Conservation (phyloP, 371 early-diverging fungal species). For the Mucor mucedo region DNA sequence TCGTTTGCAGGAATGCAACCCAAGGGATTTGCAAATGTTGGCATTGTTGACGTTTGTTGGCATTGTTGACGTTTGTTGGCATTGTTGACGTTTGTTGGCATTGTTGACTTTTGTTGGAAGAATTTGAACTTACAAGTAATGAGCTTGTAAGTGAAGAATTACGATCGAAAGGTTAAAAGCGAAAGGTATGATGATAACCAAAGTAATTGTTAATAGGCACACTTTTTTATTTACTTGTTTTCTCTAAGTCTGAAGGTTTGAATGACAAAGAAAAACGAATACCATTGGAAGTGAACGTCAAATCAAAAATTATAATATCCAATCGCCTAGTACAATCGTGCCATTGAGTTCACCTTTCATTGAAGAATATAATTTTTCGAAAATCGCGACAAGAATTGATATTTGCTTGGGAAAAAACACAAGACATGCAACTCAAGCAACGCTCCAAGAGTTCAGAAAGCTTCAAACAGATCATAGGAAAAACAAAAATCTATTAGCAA, state of each 20-base stretch:
- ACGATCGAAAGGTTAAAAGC: constrained; percentile 20
- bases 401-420: constrained; percentile 18
- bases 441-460: constrained; percentile 11
- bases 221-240: constrained; percentile 15
- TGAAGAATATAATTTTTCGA: neutral
- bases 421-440: constrained; percentile 9
- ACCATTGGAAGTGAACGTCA: constrained; percentile 9
- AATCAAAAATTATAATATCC: constrained; percentile 14
- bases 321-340: constrained; percentile 10
- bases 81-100: too few species aligned
- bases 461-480: constrained; percentile 16
- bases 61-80: too few species aligned
- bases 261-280: constrained; percentile 6
- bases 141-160: constrained; percentile 22
- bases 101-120: too few species aligned
- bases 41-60: too few species aligned
- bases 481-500: constrained; percentile 17
- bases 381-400: constrained; percentile 10
- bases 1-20: too few species aligned
- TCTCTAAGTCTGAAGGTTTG: constrained; percentile 8
- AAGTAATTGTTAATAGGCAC: constrained; percentile 7
- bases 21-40: too few species aligned
- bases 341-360: constrained; percentile 9
- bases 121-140: constrained; percentile 23
- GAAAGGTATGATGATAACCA: constrained; percentile 18